A percentile compares a stretch with the other conserved stretches of the same genome.
phyloP scores from a whole-genome alignment of 345 rosid species.

The Brassica incana region DNA sequence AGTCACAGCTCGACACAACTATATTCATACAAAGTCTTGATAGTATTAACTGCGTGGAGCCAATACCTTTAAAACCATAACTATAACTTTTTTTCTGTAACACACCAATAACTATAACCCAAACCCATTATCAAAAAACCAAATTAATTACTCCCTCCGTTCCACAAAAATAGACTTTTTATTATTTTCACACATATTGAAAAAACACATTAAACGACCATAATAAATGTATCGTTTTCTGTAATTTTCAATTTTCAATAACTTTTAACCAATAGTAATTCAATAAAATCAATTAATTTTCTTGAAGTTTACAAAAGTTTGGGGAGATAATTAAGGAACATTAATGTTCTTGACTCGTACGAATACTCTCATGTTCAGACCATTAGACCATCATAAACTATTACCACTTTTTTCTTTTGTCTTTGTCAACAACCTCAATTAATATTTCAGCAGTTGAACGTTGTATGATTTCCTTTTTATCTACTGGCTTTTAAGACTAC shows the following conservation, averaged over 20 bases:
- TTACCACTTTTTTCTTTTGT: neutral
- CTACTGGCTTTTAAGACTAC: constrained; percentile 14
- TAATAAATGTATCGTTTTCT: too few species aligned
- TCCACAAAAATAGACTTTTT: too few species aligned
- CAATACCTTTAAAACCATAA: constrained; percentile 22
- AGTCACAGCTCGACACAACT: constrained; percentile 39
- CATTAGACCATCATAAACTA: constrained; percentile 6
- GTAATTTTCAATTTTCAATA: too few species aligned
- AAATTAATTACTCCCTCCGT: neutral
- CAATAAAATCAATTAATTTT: too few species aligned
- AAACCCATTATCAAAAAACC: neutral
- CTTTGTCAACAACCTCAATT: constrained; percentile 41
- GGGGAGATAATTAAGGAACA: constrained; percentile 27
- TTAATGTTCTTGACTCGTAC: constrained; percentile 36
- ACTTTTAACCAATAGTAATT: too few species aligned
- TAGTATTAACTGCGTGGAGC: constrained; percentile 30
- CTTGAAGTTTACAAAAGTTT: neutral
- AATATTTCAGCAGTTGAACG: constrained; percentile 54
- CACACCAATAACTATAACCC: constrained; percentile 15
- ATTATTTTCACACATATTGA: too few species aligned
- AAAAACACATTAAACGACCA: too few species aligned
- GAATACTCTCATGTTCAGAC: constrained; percentile 37
- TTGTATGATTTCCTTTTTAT: constrained; percentile 37
- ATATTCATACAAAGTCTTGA: constrained; percentile 40
- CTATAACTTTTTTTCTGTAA: neutral